phyloP scores from a whole-genome alignment of 805 yeast species.

The Lipomyces orientalis region DNA sequence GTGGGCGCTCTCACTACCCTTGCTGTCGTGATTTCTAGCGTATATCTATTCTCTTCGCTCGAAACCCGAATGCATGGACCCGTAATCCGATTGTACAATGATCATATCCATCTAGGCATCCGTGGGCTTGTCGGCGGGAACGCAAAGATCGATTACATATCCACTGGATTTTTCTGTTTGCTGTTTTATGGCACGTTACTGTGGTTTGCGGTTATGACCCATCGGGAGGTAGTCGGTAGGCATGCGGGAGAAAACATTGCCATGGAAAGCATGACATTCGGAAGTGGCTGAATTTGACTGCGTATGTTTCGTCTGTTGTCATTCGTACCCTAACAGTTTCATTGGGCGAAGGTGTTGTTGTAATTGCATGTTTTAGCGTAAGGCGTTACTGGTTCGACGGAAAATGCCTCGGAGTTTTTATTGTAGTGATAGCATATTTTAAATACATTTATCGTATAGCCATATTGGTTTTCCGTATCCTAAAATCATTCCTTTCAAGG shows the following conservation, averaged over 20 bases:
- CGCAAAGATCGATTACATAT: not conserved
- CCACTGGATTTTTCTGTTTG: conserved; percentile 10
- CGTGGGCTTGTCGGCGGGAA: not conserved
- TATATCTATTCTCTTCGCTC: conserved; percentile 4
- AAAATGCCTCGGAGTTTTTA: not conserved
- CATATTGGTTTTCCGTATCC: no score
- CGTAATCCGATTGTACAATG: conserved; percentile 11
- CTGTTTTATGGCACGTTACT: conserved; percentile 11
- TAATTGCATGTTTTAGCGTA: not conserved
- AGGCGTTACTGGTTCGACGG: not conserved
- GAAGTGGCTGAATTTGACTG: not conserved
- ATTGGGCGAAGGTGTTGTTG: not conserved
- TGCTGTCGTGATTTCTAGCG: conserved; percentile 3
- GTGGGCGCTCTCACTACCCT: conserved; percentile 12
- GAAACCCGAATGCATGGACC: conserved; percentile 2
- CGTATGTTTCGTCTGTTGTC: not conserved
- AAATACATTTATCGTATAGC: no score
- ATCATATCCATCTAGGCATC: not conserved
- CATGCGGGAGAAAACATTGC: not conserved
- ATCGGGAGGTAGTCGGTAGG: conserved; percentile 3
- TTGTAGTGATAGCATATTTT: no score
- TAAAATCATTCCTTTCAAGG: no score
- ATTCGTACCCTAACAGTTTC: not conserved
- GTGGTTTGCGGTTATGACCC: conserved; percentile 5
- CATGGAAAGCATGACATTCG: conserved; percentile 1